Percentiles rank a stretch among this genome's conserved stretches.
phyloP scores from a whole-genome alignment of 768 basidiomycete species.

The Agaricus blazei region DNA sequence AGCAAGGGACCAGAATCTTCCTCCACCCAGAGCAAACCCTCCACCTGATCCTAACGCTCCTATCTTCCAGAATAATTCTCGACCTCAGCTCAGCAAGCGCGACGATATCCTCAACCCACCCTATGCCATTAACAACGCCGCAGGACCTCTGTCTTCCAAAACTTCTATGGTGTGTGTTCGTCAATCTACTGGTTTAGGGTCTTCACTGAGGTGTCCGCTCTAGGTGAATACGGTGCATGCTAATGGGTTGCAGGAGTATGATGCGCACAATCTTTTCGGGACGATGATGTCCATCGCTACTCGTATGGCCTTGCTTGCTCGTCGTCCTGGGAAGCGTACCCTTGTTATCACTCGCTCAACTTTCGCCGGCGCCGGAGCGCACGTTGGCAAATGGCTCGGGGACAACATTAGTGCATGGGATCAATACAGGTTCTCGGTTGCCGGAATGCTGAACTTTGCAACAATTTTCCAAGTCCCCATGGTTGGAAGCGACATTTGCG shows the following conservation, averaged over 20 bases:
- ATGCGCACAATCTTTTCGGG: slow-evolving; percentile 65
- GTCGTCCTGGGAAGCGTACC: slow-evolving; percentile 55
- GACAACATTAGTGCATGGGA: slow-evolving; percentile 59
- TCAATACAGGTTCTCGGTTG: slow-evolving; percentile 55
- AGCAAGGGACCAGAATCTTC: slow-evolving; percentile 45
- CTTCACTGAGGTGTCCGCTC: not conserved
- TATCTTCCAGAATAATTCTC: slow-evolving; percentile 33
- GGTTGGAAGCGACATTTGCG: slow-evolving; percentile 75
- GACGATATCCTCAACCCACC: slow-evolving; percentile 44
- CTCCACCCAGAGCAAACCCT: slow-evolving; percentile 43
- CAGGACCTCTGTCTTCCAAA: slow-evolving; percentile 44
- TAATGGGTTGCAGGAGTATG: slow-evolving; percentile 56
- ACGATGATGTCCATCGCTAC: slow-evolving; percentile 68
- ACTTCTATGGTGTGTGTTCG: slow-evolving; percentile 45
- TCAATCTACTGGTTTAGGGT: not conserved
- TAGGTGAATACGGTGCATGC: slow-evolving; percentile 45
- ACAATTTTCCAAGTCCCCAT: slow-evolving; percentile 65
- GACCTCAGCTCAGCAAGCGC: slow-evolving; percentile 15
- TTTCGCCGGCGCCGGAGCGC: slow-evolving; percentile 60
- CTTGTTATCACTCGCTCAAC: slow-evolving; percentile 72
- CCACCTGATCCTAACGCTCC: slow-evolving; percentile 51
- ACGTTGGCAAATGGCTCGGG: slow-evolving; percentile 74
- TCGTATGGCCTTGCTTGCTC: slow-evolving; percentile 53
- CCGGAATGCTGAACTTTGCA: slow-evolving; percentile 65
- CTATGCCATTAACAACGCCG: slow-evolving; percentile 56